Evolutionary conservation across 2,329 filamentous ascomycete genomes (phyloP), one percentile per base, ranked within the genome.

Genomic region (Phaeosphaeriaceae sp.): DNA sequence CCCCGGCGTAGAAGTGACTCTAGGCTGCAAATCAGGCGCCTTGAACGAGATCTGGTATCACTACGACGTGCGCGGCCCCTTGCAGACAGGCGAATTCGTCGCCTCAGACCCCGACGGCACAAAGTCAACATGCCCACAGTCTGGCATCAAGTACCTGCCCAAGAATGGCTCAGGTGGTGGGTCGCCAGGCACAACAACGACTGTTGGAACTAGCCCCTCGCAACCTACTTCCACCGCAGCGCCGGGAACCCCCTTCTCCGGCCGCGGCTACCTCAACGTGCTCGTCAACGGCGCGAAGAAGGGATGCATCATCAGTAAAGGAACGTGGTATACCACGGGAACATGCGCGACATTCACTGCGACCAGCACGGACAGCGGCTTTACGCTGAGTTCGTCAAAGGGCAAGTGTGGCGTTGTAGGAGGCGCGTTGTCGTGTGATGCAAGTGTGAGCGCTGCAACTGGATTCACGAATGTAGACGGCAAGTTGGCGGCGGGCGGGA

Each of bases 341-440:
- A 89, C 88, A 0, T 91, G 89, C 69, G 89, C 89, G 0, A 89
- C 85, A 0, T 89, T 86, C 72, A 86, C 83, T 0, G 86, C 87
- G 4, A 76, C 83, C 3, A 58, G 80, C 1, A 57, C 61, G 10
- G 69, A 63, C 17, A 56, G 54, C 19, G 70, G 71, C 13, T 77
- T 77, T 54, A 74, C 68, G 11, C 47, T 83, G 19, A 58, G 59
- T 3, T 69, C 63, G 17, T 73, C 69, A 9, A 76, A 76, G 62
- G 75, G 75, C 22, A 74, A 73, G 31, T 91, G 89, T 63, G 84
- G 82, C 1, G 80, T 90, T 47, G 78, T 82, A 4, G 75, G 78
- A 2, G 83, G 82, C n/a, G 77, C 77, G 6, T 80, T 90, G 44
- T 82, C 78, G 15, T 91, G 88, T 70, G 85, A 80, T 3, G 78